phyloP scores from a whole-genome alignment of 1,284 basidiomycete genomes.

The Termitomyces sp. region DNA sequence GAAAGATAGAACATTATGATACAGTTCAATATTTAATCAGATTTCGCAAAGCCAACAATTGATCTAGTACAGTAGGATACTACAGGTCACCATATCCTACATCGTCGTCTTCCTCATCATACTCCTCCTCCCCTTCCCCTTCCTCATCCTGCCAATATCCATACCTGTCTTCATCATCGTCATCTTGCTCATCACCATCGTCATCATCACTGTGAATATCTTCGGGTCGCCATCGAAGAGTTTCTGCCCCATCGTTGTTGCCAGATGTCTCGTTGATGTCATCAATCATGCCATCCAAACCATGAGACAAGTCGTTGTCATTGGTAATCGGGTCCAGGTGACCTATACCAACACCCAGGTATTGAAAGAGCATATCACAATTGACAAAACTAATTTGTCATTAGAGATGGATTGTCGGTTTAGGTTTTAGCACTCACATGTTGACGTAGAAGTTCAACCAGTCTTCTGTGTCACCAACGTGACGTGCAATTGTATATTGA shows the following conservation, averaged over 20 bases:
- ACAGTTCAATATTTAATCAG: no score
- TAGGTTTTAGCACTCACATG: slow-evolving; percentile 29
- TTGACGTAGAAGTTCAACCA: slow-evolving; percentile 29
- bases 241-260: background rate
- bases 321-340: no score
- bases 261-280: background rate
- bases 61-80: no score
- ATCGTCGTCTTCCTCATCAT: no score
- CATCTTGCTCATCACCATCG: background rate
- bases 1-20: no score
- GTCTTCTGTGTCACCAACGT: slow-evolving; percentile 18
- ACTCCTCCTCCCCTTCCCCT: no score
- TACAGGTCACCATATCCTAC: no score
- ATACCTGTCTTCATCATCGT: background rate
- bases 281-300: background rate
- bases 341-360: slow-evolving; percentile 1
- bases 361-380: slow-evolving; percentile 5
- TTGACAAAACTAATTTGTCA: slow-evolving; percentile 10
- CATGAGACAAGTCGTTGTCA: no score
- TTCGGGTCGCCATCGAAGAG: background rate
- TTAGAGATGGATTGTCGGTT: no score
- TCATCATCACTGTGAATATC: background rate
- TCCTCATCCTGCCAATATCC: background rate
- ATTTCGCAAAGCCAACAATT: no score
- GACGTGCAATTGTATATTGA: background rate